Evolutionary conservation across 495 filamentous ascomycete species (phyloP).

Genomic region (Talaromyces proteolyticus): DNA sequence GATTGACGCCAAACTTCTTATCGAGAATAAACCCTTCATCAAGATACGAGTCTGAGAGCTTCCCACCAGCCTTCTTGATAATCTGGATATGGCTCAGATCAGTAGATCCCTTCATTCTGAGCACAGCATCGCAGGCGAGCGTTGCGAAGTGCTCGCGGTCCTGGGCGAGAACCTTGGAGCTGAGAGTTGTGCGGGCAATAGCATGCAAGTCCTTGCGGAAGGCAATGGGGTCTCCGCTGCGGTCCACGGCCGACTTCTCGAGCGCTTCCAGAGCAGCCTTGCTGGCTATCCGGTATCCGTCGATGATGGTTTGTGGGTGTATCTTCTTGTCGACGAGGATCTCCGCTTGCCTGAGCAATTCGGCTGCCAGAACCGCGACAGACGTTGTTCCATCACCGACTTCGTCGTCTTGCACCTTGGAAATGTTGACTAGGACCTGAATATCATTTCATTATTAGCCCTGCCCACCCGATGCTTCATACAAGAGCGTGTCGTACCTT

Average conservation of each 20-base stretch:
- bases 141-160: slow-evolving; percentile 88
- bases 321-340: slow-evolving; percentile 96
- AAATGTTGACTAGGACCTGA: slow-evolving; percentile 80
- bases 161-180: slow-evolving; percentile 94
- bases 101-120: slow-evolving; percentile 83
- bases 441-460: slow-evolving; percentile 29
- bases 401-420: slow-evolving; percentile 98
- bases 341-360: slow-evolving; percentile 93
- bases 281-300: slow-evolving; percentile 96
- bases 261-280: slow-evolving; percentile 79
- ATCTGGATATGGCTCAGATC: slow-evolving; percentile 98
- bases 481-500: slow-evolving; percentile 46
- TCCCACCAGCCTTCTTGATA: slow-evolving; percentile 98
- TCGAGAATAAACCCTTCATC: slow-evolving; percentile 98
- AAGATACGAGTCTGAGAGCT: slow-evolving; percentile 92
- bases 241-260: slow-evolving; percentile 78
- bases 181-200: slow-evolving; percentile 94
- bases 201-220: slow-evolving; percentile 87
- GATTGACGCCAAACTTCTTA: slow-evolving; percentile 98
- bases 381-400: slow-evolving; percentile 93
- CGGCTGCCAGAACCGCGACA: slow-evolving; percentile 89
- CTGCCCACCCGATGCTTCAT: background rate
- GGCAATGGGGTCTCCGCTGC: slow-evolving; percentile 71
- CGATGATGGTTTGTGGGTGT: slow-evolving; percentile 98
- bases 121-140: slow-evolving; percentile 87